Base-by-base conservation (phyloP, 805 yeast genomes). In the Lipomyces mesembrius region DNA sequence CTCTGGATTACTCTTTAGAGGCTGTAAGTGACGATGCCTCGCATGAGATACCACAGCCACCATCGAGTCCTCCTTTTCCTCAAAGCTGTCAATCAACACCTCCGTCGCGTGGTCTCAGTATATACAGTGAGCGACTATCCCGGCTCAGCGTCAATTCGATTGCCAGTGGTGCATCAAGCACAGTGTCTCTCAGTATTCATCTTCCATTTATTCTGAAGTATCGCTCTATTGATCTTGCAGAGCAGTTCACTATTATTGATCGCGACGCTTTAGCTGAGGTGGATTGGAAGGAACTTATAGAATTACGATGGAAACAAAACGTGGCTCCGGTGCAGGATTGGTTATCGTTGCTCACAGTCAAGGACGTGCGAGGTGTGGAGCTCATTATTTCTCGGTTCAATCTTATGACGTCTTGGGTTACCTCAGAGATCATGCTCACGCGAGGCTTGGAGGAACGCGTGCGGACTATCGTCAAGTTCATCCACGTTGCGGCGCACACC, bases 221-320 rank as follows among this genome's bases (percentile, higher is more conserved):
- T 76, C 87, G 84, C 64, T 87, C 97, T 1, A 78, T 81, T 63
- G 79, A 84, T 0, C 78, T 95, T 37, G 92, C 96, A 5, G 85
- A 87, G 70, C 98, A 94, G 70, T 82, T 94, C 77, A 94, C 98
- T 0, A 76, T 91, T 59, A 89, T 94, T 70, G 99, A 95, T 77
- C 82, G 87, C 62, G 98, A 95, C 76, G 84, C 92, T 55, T 77
- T 93, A 27, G 83, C 86, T 61, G 97, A 92, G 74, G 84, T 95
- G 52, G 98, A 94, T 76, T 94, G 98, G 98, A 88, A 87, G 73
- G 97, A 92, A 71, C 82, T 94, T 56, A 82, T 93, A 55, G 93
- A 91, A 69, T 79, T 90, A 69, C 83, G 86, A 59, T 89, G 97
- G 92, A 85, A 86, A 61, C 84, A 84, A 66, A 85, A 87, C 46